Evolutionary conservation across 345 rosid species (phyloP).

Genomic region (Abelmoschus esculentus): DNA sequence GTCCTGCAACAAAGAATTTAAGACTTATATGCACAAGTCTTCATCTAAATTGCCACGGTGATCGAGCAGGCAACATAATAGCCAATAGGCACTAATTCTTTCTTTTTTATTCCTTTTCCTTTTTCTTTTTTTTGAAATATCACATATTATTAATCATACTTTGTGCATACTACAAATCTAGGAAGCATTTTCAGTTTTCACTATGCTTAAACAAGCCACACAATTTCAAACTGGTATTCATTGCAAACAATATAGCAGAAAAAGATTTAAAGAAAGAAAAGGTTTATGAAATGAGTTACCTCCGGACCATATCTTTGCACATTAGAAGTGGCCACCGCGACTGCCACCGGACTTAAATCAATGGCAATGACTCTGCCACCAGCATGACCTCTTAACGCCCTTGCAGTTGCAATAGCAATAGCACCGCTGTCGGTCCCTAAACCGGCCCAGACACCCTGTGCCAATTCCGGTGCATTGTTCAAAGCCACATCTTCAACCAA

Average conservation of each 20-base stretch:
- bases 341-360: constrained; percentile 65
- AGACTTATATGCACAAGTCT: not conserved
- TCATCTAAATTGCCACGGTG: not conserved
- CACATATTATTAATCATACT: not conserved
- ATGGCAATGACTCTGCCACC: constrained; percentile 61
- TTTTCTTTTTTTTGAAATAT: too few species aligned
- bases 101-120: not conserved
- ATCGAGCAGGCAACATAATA: not conserved
- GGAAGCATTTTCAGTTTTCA: not conserved
- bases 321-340: constrained; percentile 46
- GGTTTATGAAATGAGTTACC: constrained; percentile 26
- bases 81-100: not conserved
- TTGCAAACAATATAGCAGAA: not conserved
- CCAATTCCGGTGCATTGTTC: constrained; percentile 18
- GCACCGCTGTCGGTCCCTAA: constrained; percentile 92
- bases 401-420: constrained; percentile 66
- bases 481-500: constrained; percentile 27
- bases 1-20: not conserved
- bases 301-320: constrained; percentile 58
- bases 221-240: not conserved
- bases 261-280: not conserved
- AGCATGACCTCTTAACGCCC: constrained; percentile 23
- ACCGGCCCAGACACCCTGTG: constrained; percentile 72
- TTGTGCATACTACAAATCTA: not conserved
- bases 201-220: not conserved